phyloP scores from a whole-genome alignment of 768 basidiomycete genomes.

The Tylopilus balloui region DNA sequence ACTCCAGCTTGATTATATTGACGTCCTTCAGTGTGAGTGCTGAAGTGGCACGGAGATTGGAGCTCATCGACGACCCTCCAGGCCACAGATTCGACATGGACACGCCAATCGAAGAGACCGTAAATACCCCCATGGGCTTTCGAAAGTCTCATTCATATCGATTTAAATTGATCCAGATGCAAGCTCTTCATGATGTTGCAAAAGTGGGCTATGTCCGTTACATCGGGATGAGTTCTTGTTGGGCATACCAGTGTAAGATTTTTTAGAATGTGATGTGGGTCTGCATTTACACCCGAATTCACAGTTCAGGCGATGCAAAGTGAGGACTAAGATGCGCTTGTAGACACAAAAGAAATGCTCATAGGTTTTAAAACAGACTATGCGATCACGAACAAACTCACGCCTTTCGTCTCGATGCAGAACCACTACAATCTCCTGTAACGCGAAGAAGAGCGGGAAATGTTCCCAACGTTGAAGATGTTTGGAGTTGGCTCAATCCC shows the following conservation, averaged over 20 bases:
- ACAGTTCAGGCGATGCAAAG: slow-evolving; percentile 40
- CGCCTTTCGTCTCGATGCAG: slow-evolving; percentile 62
- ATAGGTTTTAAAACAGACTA: slow-evolving; percentile 27
- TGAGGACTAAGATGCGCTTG: slow-evolving; percentile 5
- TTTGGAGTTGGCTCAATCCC: slow-evolving; percentile 44
- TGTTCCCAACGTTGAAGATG: slow-evolving; percentile 49
- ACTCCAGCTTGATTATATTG: slow-evolving; percentile 51
- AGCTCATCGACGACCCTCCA: slow-evolving; percentile 6
- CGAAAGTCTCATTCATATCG: background rate
- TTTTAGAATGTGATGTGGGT: background rate
- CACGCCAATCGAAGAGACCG: slow-evolving; percentile 47
- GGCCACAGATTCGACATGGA: slow-evolving; percentile 48
- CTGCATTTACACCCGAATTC: slow-evolving; percentile 3
- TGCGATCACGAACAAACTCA: slow-evolving; percentile 40
- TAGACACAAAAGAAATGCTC: background rate
- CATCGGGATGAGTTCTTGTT: slow-evolving; percentile 42
- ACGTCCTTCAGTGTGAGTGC: slow-evolving; percentile 47
- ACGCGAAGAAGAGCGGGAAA: slow-evolving; percentile 57
- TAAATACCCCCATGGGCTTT: slow-evolving; percentile 6
- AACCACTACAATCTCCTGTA: slow-evolving; percentile 55
- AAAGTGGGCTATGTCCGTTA: slow-evolving; percentile 46
- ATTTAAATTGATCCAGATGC: slow-evolving; percentile 30
- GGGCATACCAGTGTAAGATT: slow-evolving; percentile 38
- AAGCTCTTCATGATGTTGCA: slow-evolving; percentile 49
- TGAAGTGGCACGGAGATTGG: background rate